Evolutionary conservation across 139 green algal genomes (phyloP), one percentile per base, ranked within the genome.

Genomic region (Pleodorina starrii): DNA sequence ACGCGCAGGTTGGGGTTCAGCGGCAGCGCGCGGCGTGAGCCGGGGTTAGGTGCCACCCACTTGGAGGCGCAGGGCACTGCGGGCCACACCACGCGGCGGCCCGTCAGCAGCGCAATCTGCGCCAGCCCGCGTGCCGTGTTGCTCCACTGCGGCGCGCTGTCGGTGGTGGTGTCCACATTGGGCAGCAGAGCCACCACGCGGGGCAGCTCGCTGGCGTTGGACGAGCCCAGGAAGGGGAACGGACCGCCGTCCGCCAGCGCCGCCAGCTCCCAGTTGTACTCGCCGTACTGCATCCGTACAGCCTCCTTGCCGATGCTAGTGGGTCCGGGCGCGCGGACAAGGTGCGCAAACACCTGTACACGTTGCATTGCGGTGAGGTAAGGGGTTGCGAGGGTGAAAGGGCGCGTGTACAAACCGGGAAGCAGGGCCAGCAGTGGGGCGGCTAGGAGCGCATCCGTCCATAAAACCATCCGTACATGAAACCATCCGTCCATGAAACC

Each of bases 231-330:
- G 48, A 89, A 89, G 27, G 84, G 48, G 50, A 29, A 82, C 14
- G 69, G 69, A 11, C 84, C 84, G 36, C 84, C 84, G 19, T 40
- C 69, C 19, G 35, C 0, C 25, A 83, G 48, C 25, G 42, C 59
- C 38, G 84, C 84, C 36, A 89, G 69, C 25, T 63, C 69, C 84
- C 84, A 89, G 69, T 89, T 36, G 50, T 89, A 82, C 68, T 81
- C 69, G 38, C 84, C 84, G 71, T 89, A 89, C 69, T 44, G 48
- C 84, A 89, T 89, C 21, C 84, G 84, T 19, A 89, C 69, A 4
- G 84, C 84, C 44, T 89, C 84, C 84, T 89, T 89, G 50, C 84
- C 84, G 11, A 83, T 16, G 48, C 11, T 44, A 9, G 84, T 89
- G 32, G 82, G 82, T 9, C 84, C 84, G 27, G 84, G 84, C 27